Base-by-base conservation (phyloP, 179 eudicot genomes). In the Silene vulgaris region DNA sequence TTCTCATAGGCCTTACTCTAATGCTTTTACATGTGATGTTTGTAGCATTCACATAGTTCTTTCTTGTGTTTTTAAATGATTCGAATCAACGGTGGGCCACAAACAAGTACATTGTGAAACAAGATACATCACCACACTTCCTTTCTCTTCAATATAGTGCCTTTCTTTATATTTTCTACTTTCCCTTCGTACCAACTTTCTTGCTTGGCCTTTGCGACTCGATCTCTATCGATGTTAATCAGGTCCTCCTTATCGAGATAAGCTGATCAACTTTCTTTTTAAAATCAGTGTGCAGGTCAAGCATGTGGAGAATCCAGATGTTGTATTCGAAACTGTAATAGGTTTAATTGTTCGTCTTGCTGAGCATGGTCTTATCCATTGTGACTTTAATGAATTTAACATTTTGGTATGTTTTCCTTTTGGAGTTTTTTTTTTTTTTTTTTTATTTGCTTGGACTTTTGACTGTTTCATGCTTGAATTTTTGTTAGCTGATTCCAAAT, bases 321-420 rank as follows among this genome's bases (percentile, higher is more conserved):
- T 78, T 35, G 83, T 92, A 69, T 92, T 92, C 65, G 97, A 95
- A 71, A 88, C 88, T 52, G 84, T 95, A 37, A 76, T 89, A 60
- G 85, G 89, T 75, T 85, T 88, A 74, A 84, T 95, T 81, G 88
- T 92, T 80, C 95, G 91, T 56, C 73, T 95, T 74, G 99, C 99
- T 60, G 99, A 95, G 86, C 97, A 95, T 78, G 97, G 99, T 65
- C 97, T 95, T 76, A 95, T 95, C 71, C 99, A 95, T 81, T 95
- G 97, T 35, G 99, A 95, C 76, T 95, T 95, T 74, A 95, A 95
- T 85, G 99, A 95, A 79, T 95, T 95, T 75, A 95, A 95, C 77
- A 90, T 95, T 67, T 90, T 95, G 97, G 97, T 91, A 83, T 75
- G 84, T 30, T 48, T 1, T 8, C 60, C 26, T 17, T 65, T n/a